Base-by-base conservation (phyloP, 2,329 filamentous ascomycete genomes). In the Curvularia sp. region DNA sequence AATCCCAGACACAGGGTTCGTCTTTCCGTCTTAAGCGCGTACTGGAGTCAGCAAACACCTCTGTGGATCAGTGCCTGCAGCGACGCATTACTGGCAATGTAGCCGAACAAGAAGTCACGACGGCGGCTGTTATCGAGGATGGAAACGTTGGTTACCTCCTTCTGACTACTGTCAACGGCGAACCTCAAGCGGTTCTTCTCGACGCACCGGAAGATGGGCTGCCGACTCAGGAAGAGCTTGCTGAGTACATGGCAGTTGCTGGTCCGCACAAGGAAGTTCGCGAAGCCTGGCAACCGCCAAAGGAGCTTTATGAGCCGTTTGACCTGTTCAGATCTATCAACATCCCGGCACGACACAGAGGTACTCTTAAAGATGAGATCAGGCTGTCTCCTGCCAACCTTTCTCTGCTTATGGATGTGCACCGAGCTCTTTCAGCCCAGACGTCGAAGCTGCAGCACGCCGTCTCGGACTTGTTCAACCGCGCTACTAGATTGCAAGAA, bases 391-490 rank as follows among this genome's bases (percentile, higher is more conserved):
- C 89, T 12, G 85, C 89, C 22, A 91, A 89, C 1, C 81, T 93
- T 18, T 85, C 88, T 63, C 82, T 92, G 38, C 85, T 94, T 64
- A 90, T 89, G 28, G 87, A 91, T 58, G 87, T 87, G 0, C 91
- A 94, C 74, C 87, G 89, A 70, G 80, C 90, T 5, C 81, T 93
- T 5, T 87, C 87, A 61, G 83, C 85, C 9, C 89, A 93, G 75
- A 92, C 89, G 0, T 83, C 89, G 65, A 82, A 82, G 10, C 82
- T 93, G 10, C 89, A 89, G 15, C 79, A 85, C 43, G 90, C 89
- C 1, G 90, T 89, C 0, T 86, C 89, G 1, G 89, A 92, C 67
- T 80, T 93, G 5, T 93, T 93, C 77, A 82, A 88, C 26, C 84
- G 88, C 54, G 91, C 89, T 61, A 85, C 89, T 65, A 82, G 86